Percentiles rank a stretch among this genome's conserved stretches.
Conservation (phyloP, 805 yeast genomes). For the Candida peoriensis region DNA sequence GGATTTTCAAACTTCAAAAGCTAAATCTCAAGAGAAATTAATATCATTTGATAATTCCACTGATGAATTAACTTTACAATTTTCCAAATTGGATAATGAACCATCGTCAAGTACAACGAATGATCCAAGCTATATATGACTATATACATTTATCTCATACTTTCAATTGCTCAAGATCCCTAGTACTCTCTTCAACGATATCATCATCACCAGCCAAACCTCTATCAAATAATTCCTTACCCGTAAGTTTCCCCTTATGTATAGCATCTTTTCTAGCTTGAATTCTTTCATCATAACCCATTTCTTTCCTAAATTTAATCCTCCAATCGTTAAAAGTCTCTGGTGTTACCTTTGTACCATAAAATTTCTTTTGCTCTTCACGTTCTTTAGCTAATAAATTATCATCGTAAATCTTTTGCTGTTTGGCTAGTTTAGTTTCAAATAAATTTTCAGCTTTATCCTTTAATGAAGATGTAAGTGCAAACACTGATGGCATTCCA, state of each 20-base stretch:
- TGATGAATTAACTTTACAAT: neutral
- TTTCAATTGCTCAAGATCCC: slow-evolving; percentile 27
- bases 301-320: slow-evolving; percentile 58
- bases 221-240: slow-evolving; percentile 82
- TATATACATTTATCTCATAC: no score
- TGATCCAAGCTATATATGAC: no score
- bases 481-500: slow-evolving; percentile 90
- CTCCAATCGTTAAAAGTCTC: slow-evolving; percentile 79
- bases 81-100: no score
- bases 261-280: slow-evolving; percentile 45
- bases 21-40: slow-evolving; percentile 1
- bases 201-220: slow-evolving; percentile 78
- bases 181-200: slow-evolving; percentile 35
- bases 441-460: slow-evolving; percentile 75
- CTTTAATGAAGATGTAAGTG: slow-evolving; percentile 70
- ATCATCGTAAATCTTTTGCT: slow-evolving; percentile 55
- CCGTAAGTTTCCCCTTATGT: slow-evolving; percentile 77
- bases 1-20: slow-evolving; percentile 23
- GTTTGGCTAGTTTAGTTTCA: slow-evolving; percentile 45
- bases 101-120: no score
- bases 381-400: slow-evolving; percentile 60
- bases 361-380: slow-evolving; percentile 84
- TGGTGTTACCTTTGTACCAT: slow-evolving; percentile 82
- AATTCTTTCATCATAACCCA: slow-evolving; percentile 61
- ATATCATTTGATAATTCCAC: slow-evolving; percentile 11